Percentiles rank a stretch among this genome's conserved stretches.
Evolutionary conservation across 2,329 filamentous ascomycete species (phyloP).

Genomic region (Stemphylium beticola): DNA sequence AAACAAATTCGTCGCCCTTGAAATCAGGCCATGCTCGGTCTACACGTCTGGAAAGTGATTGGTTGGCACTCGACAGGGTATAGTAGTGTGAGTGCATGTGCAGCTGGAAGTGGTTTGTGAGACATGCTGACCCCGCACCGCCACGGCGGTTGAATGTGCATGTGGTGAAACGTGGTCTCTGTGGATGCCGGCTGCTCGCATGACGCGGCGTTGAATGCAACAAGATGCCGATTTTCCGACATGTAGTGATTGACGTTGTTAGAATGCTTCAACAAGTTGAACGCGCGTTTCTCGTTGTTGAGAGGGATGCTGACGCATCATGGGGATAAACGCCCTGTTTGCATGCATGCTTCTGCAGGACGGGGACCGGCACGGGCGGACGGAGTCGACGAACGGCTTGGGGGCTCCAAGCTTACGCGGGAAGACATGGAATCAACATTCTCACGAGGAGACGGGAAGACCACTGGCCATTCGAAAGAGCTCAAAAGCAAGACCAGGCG

Average conservation of each 20-base stretch:
- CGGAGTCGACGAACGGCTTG: neutral
- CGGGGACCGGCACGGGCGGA: neutral
- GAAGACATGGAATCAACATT: neutral
- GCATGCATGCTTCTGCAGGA: slow-evolving; percentile 7
- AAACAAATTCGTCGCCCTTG: neutral
- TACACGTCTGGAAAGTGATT: neutral
- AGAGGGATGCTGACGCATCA: slow-evolving; percentile 1
- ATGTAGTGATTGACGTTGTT: neutral
- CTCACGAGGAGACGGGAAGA: slow-evolving; percentile 49
- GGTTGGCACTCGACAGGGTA: neutral
- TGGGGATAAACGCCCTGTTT: neutral
- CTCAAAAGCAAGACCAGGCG: slow-evolving; percentile 56
- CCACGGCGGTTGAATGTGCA: slow-evolving; percentile 3
- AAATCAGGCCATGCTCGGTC: neutral
- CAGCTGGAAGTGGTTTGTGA: neutral
- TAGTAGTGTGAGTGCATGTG: slow-evolving; percentile 1
- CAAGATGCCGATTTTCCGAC: neutral
- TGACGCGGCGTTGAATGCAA: neutral
- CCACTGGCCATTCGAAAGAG: slow-evolving; percentile 57
- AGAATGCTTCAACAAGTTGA: neutral
- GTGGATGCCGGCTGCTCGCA: neutral
- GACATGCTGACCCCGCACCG: slow-evolving; percentile 10
- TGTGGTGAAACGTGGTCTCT: slow-evolving; percentile 6
- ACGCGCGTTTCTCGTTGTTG: slow-evolving; percentile 1
- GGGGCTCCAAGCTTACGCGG: neutral